These are phyloP conservation scores for Myxozyma mucilagina DNA, from an alignment of 805 yeast genomes.

Conservation along the genomic window DNA sequence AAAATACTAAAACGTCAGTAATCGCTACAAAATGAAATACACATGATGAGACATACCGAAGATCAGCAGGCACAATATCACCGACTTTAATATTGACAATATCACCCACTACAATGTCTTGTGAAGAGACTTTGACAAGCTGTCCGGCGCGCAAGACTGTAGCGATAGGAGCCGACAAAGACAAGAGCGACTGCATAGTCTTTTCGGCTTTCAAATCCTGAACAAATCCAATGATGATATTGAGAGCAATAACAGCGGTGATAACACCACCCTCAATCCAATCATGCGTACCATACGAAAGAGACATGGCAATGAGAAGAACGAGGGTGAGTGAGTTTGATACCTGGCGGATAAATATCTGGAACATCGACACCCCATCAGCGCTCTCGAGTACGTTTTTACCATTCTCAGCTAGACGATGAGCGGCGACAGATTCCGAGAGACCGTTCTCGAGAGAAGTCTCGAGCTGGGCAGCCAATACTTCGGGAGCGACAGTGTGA, in stretches of 20 bases:
- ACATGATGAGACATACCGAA: slow-evolving; percentile 37
- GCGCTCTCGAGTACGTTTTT: slow-evolving; percentile 65
- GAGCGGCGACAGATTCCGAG: slow-evolving; percentile 40
- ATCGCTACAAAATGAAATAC: no score
- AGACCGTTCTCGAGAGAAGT: slow-evolving; percentile 50
- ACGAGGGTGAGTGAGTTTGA: slow-evolving; percentile 78
- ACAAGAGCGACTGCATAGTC: slow-evolving; percentile 72
- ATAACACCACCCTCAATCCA: slow-evolving; percentile 85
- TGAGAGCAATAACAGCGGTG: slow-evolving; percentile 62
- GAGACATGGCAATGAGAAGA: slow-evolving; percentile 40
- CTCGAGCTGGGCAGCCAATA: slow-evolving; percentile 18
- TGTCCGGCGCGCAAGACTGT: slow-evolving; percentile 62
- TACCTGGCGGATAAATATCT: slow-evolving; percentile 63
- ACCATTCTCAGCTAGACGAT: slow-evolving; percentile 49
- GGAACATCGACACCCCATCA: slow-evolving; percentile 52
- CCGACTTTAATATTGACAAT: slow-evolving; percentile 63
- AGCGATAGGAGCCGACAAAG: slow-evolving; percentile 70
- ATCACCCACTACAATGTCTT: slow-evolving; percentile 73
- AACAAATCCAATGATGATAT: slow-evolving; percentile 64
- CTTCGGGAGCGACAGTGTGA: slow-evolving; percentile 18
- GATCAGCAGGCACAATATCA: slow-evolving; percentile 77
- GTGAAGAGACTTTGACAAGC: slow-evolving; percentile 58
- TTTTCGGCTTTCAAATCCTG: slow-evolving; percentile 76
- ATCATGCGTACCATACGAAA: slow-evolving; percentile 70
- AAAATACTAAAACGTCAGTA: slow-evolving; percentile 44